phyloP scores from a whole-genome alignment of 495 filamentous ascomycete species.

The Aspergillus olivimuriae region DNA sequence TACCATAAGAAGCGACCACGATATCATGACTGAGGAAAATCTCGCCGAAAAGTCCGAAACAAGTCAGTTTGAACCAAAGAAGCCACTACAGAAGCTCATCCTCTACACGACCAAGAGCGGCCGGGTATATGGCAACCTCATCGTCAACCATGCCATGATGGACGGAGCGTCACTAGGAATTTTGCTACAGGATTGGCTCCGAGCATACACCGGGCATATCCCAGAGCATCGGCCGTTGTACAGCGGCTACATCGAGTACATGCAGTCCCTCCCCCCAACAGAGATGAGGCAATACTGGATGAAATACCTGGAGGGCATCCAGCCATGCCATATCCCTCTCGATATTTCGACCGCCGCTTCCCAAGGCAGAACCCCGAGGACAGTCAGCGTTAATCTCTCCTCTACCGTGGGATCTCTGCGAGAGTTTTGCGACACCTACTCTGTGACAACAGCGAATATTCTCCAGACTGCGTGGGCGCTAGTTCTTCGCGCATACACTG shows the following conservation, averaged over 20 bases:
- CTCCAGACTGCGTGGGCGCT: not conserved
- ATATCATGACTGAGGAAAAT: no score
- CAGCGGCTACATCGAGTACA: not conserved
- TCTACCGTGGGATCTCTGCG: no score
- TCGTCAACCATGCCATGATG: not conserved
- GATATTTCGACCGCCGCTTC: not conserved
- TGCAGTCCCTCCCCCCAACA: not conserved
- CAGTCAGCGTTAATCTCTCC: no score
- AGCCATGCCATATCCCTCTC: no score
- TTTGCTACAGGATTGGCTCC: not conserved
- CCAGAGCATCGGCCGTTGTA: no score
- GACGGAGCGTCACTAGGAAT: not conserved
- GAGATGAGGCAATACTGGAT: not conserved
- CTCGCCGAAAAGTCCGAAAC: no score
- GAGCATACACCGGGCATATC: no score
- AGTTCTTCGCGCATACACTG: not conserved
- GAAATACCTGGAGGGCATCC: not conserved
- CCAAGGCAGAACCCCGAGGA: not conserved
- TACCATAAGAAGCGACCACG: no score
- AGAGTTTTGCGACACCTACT: not conserved
- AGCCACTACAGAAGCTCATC: not conserved
- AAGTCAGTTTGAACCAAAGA: no score
- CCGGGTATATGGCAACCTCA: not conserved
- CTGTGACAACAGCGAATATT: not conserved
- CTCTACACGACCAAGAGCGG: not conserved